Evolutionary conservation across 768 basidiomycete genomes (phyloP).

Genomic region (Hypholoma sublateritium): DNA sequence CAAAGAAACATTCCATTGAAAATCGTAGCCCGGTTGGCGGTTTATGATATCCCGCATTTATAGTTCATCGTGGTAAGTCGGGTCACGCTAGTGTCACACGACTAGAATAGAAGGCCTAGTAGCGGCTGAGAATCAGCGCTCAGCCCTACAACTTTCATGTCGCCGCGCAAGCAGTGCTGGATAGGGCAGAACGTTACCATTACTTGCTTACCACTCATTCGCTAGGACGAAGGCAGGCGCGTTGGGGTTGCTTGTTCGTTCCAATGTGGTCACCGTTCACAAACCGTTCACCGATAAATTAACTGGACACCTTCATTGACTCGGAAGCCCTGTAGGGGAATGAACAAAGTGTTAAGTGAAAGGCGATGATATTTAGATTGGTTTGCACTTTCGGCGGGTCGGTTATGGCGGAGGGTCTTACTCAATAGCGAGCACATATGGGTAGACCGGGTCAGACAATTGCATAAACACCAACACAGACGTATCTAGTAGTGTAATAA

Average conservation of each 20-base stretch:
- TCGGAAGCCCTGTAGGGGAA: not conserved
- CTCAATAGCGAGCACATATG: not conserved
- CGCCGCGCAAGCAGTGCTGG: too few species aligned
- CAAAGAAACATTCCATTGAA: too few species aligned
- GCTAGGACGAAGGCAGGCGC: not conserved
- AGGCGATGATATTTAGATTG: not conserved
- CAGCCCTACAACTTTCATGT: too few species aligned
- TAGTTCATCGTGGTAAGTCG: too few species aligned
- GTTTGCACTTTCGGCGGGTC: not conserved
- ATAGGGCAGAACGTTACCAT: too few species aligned
- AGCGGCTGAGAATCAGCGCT: too few species aligned
- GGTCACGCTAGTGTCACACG: too few species aligned
- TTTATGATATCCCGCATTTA: too few species aligned
- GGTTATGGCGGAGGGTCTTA: not conserved
- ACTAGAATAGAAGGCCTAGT: too few species aligned
- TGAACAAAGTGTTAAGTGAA: not conserved
- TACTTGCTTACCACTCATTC: too few species aligned
- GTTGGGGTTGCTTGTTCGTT: not conserved
- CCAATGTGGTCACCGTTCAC: not conserved
- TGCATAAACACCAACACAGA: not conserved
- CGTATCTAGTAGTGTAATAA: slow-evolving; percentile 1
- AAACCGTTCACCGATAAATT: too few species aligned
- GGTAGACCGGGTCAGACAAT: not conserved
- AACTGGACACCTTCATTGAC: not conserved
- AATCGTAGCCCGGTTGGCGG: too few species aligned